Base-by-base conservation (phyloP, 805 yeast genomes). In the Yamadazyma akitaensis region DNA sequence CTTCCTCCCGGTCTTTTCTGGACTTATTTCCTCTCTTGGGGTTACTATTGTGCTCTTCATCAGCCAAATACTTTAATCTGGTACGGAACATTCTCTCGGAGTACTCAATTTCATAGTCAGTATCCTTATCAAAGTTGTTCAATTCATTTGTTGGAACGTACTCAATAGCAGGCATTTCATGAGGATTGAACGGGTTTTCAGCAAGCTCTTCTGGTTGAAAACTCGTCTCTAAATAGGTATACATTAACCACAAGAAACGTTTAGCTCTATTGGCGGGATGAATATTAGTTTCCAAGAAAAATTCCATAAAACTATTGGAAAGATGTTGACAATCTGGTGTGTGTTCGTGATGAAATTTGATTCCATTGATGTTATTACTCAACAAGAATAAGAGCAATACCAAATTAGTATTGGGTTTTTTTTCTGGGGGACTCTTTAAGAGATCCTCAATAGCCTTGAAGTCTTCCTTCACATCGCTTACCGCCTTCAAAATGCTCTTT, bases 401-500 rank as follows among this genome's bases (percentile, higher is more conserved):
- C 16, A 68, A 58, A 50, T 70, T 70, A 2, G 95, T 82, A 61
- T 88, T 91, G 8, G 75, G 75, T 52, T 66, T 70, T 9, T 32
- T 59, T 53, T 35, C 50, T 33, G 61, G 65, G 31, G 71, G 72
- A 8, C 54, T 49, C 1, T 53, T 53, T 34, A 68, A 59, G 44
- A 85, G 69, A 28, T 77, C 84, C 34, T 73, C 75, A 44, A 74
- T 61, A 2, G 68, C 62, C 19, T 72, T 73, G 47, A 72, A 63
- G 5, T 68, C 67, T 28, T 72, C 74, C 26, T 81, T 78, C 41
- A 79, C 79, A 57, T 91, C 96, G 55, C 91, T 82, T 2, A 91
- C 88, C 0, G 94, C 88, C 67, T 92, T 92, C 54, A 92, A 66
- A 17, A 92, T 92, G 0, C 95, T 84, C 62, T 92, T 92, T 51